phyloP scores from a whole-genome alignment of 129 eudicot genomes.

The Silybum marianum region DNA sequence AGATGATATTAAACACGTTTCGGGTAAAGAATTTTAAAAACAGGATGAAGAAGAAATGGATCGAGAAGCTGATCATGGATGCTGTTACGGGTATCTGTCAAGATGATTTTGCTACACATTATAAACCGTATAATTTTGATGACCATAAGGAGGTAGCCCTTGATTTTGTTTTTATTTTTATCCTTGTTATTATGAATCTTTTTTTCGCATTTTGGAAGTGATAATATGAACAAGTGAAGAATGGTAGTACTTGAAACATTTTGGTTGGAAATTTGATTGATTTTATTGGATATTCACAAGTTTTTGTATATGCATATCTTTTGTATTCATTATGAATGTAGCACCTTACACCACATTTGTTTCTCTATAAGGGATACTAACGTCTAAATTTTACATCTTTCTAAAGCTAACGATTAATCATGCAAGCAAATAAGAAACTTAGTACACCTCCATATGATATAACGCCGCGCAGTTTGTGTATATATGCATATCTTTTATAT shows the following conservation, averaged over 20 bases:
- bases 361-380: constrained; percentile 16
- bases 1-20: not conserved
- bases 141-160: not conserved
- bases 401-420: constrained; percentile 44
- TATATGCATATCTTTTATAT: not conserved
- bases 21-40: not conserved
- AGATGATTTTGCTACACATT: not conserved
- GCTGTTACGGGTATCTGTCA: not conserved
- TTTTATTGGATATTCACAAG: not conserved
- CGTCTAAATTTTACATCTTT: constrained; percentile 18
- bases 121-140: not conserved
- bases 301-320: not conserved
- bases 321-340: constrained; percentile 4
- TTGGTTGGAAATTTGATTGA: not conserved
- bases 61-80: not conserved
- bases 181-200: not conserved
- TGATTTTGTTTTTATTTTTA: not conserved
- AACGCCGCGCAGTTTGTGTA: constrained; percentile 60
- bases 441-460: constrained; percentile 88
- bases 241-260: not conserved
- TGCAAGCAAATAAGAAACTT: constrained; percentile 79
- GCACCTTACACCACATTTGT: constrained; percentile 24
- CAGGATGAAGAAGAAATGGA: not conserved
- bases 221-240: not conserved
- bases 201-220: not conserved